Conservation (phyloP, 495 filamentous ascomycete species). For the Tuber microsphaerosporum region DNA sequence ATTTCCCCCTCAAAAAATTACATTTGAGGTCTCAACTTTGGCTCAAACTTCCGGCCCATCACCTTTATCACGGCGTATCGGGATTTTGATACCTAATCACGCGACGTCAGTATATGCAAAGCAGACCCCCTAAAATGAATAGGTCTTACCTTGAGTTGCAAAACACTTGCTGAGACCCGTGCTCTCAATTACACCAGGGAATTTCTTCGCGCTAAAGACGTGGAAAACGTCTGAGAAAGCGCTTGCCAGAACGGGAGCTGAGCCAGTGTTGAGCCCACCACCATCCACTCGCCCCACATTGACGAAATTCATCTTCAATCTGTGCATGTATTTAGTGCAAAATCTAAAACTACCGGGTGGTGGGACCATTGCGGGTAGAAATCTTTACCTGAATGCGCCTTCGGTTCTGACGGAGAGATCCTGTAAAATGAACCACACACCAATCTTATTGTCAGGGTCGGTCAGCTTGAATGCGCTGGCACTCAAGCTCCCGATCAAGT, state of each 20-base stretch:
- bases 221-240: slow-evolving; percentile 87
- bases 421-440: slow-evolving; percentile 95
- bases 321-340: slow-evolving; percentile 31
- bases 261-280: slow-evolving; percentile 62
- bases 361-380: neutral
- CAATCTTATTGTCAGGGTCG: slow-evolving; percentile 74
- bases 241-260: slow-evolving; percentile 75
- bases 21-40: slow-evolving; percentile 1
- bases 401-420: slow-evolving; percentile 92
- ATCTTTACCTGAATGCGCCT: slow-evolving; percentile 73
- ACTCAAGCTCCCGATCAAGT: slow-evolving; percentile 86
- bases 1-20: neutral
- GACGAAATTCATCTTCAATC: slow-evolving; percentile 72
- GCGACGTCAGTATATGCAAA: slow-evolving; percentile 12
- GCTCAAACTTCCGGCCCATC: slow-evolving; percentile 36
- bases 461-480: slow-evolving; percentile 83
- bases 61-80: slow-evolving; percentile 41
- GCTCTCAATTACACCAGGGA: slow-evolving; percentile 93
- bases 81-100: slow-evolving; percentile 40
- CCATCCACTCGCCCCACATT: slow-evolving; percentile 58
- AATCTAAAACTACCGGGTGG: neutral
- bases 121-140: neutral
- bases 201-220: slow-evolving; percentile 94
- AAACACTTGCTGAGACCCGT: slow-evolving; percentile 91
- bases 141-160: slow-evolving; percentile 74